A percentile compares a stretch with the other conserved stretches of the same genome.
These are phyloP conservation scores for Gnaphalium uliginosum DNA, from an alignment of 129 eudicot species.

Conservation along the genomic window DNA sequence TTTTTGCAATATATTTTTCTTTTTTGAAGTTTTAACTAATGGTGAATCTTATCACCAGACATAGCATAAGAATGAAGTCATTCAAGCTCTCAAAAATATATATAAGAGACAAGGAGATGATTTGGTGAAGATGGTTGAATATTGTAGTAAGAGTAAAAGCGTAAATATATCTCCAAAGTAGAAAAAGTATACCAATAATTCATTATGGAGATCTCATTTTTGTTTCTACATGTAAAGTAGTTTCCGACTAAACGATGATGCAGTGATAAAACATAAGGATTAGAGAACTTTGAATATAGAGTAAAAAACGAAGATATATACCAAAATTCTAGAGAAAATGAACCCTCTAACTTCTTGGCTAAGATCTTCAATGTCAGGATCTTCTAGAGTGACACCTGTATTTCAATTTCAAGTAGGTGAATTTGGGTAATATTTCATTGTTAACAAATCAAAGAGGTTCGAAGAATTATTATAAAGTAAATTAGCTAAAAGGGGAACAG, in stretches of 20 bases:
- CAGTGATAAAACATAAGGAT: neutral
- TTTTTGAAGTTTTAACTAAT: too few species aligned
- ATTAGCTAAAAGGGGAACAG: neutral
- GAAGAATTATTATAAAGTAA: neutral
- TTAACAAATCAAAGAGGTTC: neutral
- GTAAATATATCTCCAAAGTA: neutral
- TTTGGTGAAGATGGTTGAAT: too few species aligned
- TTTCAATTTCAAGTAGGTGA: conserved; percentile 1
- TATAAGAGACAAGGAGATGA: too few species aligned
- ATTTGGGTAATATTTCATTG: conserved; percentile 1
- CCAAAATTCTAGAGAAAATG: conserved; percentile 89
- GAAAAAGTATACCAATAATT: neutral
- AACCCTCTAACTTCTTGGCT: conserved; percentile 99
- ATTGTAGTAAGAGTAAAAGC: too few species aligned
- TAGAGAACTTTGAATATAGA: conserved; percentile 3
- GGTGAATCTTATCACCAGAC: too few species aligned
- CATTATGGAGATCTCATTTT: neutral
- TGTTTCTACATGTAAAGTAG: conserved; percentile 3
- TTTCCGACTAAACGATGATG: neutral
- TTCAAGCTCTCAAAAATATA: too few species aligned
- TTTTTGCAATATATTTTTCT: too few species aligned
- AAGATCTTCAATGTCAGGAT: conserved; percentile 95
- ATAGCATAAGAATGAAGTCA: too few species aligned
- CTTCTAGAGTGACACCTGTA: conserved; percentile 94
- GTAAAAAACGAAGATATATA: conserved; percentile 16